Evolutionary conservation across 148 eudicot species (phyloP).

Genomic region (Spergularia marina): DNA sequence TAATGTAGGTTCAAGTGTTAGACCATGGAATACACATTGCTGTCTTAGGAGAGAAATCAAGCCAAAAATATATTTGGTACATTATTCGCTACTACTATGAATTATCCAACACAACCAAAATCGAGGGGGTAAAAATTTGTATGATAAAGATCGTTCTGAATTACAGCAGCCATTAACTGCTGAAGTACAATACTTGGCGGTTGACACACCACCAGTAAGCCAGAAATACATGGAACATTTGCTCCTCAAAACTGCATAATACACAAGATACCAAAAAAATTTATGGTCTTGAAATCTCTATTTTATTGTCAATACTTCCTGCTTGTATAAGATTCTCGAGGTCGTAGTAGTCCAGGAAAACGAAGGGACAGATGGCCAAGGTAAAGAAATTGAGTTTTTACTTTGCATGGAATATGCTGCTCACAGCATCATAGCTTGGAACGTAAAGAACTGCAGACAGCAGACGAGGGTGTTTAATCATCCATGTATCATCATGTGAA

Average conservation of each 20-base stretch:
- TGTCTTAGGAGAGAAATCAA: background rate
- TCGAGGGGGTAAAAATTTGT: background rate
- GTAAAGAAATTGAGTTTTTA: conserved; percentile 17
- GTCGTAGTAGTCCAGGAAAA: conserved; percentile 5
- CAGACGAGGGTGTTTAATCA: background rate
- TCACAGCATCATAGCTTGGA: conserved; percentile 62
- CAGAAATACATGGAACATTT: conserved; percentile 14
- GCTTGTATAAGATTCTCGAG: conserved; percentile 8
- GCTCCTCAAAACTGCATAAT: conserved; percentile 18
- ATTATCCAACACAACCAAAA: background rate
- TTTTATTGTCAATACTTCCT: background rate
- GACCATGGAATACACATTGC: background rate
- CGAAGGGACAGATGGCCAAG: background rate
- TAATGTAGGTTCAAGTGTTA: too few species aligned
- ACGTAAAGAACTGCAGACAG: conserved; percentile 30
- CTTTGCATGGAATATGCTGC: conserved; percentile 44
- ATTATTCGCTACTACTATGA: conserved; percentile 1
- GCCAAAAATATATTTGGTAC: conserved; percentile 2
- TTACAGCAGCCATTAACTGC: conserved; percentile 17
- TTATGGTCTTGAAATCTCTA: conserved; percentile 14
- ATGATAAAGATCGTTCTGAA: conserved; percentile 8
- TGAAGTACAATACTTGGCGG: conserved; percentile 13
- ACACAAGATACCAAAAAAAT: conserved; percentile 8
- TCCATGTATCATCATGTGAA: background rate
- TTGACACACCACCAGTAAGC: conserved; percentile 4